A percentile compares a stretch with the other conserved stretches of the same genome.
phyloP scores from a whole-genome alignment of 768 basidiomycete genomes.

The Lyophyllum shimeji region DNA sequence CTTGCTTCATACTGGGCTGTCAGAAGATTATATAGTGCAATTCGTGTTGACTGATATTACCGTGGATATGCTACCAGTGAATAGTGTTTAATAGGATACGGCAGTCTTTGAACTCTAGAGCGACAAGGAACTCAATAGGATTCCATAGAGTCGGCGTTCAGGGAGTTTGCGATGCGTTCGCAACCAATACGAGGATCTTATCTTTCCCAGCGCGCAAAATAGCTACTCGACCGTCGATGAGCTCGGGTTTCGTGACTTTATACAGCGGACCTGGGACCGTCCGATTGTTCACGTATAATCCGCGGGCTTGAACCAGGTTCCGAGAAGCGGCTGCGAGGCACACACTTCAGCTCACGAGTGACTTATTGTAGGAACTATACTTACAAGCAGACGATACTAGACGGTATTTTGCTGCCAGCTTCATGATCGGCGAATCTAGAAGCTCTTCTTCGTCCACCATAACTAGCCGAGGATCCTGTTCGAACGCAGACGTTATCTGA shows the following conservation, averaged over 20 bases:
- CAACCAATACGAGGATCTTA: constrained; percentile 57
- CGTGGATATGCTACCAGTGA: not conserved
- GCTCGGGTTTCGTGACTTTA: constrained; percentile 39
- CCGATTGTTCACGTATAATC: constrained; percentile 71
- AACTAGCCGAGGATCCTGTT: constrained; percentile 64
- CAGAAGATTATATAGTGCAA: constrained; percentile 75
- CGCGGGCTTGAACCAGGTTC: constrained; percentile 59
- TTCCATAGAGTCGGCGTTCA: not conserved
- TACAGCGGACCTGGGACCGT: constrained; percentile 51
- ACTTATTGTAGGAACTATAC: constrained; percentile 19
- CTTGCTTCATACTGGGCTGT: constrained; percentile 92
- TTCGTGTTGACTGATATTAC: constrained; percentile 63
- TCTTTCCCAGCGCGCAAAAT: constrained; percentile 78
- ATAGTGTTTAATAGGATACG: not conserved
- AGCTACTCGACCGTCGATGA: constrained; percentile 62
- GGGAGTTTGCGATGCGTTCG: not conserved
- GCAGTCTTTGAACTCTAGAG: not conserved
- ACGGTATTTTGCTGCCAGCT: constrained; percentile 58
- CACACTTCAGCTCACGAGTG: constrained; percentile 2
- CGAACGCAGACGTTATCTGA: constrained; percentile 61
- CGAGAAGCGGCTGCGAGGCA: constrained; percentile 58
- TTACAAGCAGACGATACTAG: constrained; percentile 66
- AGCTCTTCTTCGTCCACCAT: constrained; percentile 51
- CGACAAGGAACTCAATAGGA: not conserved
- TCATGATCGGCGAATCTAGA: constrained; percentile 51